Evolutionary conservation across 352 stramenopile species (phyloP).

Genomic region (Pythium grandisporangium): DNA sequence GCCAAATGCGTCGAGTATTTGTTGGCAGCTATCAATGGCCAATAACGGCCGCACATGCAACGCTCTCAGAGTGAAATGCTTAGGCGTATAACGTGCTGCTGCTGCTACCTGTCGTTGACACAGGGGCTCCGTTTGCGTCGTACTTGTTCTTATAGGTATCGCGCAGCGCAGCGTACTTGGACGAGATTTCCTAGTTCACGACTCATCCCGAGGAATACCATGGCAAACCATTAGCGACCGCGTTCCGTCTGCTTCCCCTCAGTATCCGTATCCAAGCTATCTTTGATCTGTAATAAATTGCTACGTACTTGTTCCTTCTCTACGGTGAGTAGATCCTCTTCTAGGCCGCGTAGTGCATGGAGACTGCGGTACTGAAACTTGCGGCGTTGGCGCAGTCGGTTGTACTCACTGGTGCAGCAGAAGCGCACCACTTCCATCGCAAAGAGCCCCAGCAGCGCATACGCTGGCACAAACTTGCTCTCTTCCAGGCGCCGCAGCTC

Average conservation of each 20-base stretch:
- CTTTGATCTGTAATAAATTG: background rate
- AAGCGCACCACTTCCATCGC: conserved; percentile 60
- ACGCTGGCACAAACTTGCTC: conserved; percentile 61
- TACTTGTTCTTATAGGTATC: conserved; percentile 79
- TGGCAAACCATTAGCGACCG: background rate
- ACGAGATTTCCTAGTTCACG: conserved; percentile 59
- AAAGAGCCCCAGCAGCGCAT: conserved; percentile 50
- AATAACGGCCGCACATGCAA: too few species aligned
- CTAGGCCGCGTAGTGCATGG: conserved; percentile 42
- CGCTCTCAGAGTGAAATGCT: too few species aligned
- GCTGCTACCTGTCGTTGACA: too few species aligned
- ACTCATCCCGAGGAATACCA: background rate
- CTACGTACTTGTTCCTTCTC: conserved; percentile 54
- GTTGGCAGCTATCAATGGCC: too few species aligned
- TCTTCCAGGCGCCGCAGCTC: conserved; percentile 40
- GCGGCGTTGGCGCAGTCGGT: conserved; percentile 28
- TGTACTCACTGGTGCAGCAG: conserved; percentile 52
- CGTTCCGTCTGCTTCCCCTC: background rate
- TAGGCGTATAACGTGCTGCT: too few species aligned
- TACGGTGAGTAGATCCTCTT: conserved; percentile 57
- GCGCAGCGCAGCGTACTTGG: conserved; percentile 61
- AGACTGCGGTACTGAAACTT: conserved; percentile 59
- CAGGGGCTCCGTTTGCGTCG: too few species aligned
- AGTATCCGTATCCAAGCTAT: background rate
- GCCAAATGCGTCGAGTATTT: too few species aligned